phyloP scores from a whole-genome alignment of 768 basidiomycete genomes.

The Phlegmacium glaucopus region DNA sequence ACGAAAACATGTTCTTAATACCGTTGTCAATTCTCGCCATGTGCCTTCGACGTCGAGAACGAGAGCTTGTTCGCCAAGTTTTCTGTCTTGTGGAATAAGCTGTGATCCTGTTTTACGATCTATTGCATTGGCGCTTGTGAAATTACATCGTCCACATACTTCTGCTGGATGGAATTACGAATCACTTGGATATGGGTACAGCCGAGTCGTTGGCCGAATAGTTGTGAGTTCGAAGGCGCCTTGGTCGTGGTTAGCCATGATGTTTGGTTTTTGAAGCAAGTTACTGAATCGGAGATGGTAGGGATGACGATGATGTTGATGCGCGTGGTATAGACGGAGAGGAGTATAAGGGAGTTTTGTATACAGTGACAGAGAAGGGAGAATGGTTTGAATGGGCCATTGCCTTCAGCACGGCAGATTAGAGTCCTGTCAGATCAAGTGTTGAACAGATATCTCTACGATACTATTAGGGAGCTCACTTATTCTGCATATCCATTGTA shows the following conservation, averaged over 20 bases:
- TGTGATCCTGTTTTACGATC: constrained; percentile 39
- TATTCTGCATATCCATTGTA: too few species aligned
- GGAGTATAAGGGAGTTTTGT: constrained; percentile 21
- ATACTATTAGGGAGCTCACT: too few species aligned
- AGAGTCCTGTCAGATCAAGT: too few species aligned
- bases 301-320: constrained; percentile 16
- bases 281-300: constrained; percentile 24
- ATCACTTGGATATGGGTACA: constrained; percentile 65
- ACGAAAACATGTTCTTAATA: constrained; percentile 22
- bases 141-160: constrained; percentile 52
- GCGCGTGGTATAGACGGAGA: constrained; percentile 12
- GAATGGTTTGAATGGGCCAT: too few species aligned
- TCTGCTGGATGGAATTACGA: constrained; percentile 59
- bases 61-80: constrained; percentile 29
- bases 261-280: constrained; percentile 32
- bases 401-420: too few species aligned
- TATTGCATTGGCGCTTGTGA: constrained; percentile 52
- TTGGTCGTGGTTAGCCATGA: constrained; percentile 69
- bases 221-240: constrained; percentile 50
- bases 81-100: constrained; percentile 40
- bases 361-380: constrained; percentile 29
- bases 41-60: too few species aligned
- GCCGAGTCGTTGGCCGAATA: constrained; percentile 52
- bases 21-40: constrained; percentile 20
- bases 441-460: too few species aligned